Conservation (phyloP, 2,329 filamentous ascomycete species). For the Sarocladium kiliense region DNA sequence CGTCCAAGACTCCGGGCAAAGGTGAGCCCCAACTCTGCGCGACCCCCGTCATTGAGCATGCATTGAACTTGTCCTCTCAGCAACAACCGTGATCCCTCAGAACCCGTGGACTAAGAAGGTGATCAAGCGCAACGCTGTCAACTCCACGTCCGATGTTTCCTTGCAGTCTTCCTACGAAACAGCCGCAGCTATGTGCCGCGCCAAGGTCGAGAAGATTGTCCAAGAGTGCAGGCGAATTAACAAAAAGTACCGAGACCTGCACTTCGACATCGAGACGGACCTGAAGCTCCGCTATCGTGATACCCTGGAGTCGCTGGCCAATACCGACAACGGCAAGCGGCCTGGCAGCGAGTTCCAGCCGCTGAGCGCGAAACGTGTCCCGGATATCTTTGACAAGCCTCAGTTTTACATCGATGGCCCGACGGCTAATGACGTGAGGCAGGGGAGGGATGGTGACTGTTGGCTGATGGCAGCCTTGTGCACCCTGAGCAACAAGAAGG, state of each 20-base stretch:
- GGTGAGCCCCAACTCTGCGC: too few relatives aligned
- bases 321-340: conserved; percentile 18
- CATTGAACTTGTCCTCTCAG: too few relatives aligned
- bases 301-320: conserved; percentile 41
- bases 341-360: conserved; percentile 33
- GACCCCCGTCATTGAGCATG: too few relatives aligned
- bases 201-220: conserved; percentile 57
- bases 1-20: conserved; percentile 65
- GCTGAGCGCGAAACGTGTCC: conserved; percentile 61
- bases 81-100: conserved; percentile 64
- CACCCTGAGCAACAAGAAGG: conserved; percentile 68
- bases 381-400: conserved; percentile 71
- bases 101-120: conserved; percentile 60
- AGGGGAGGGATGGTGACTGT: conserved; percentile 75
- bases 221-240: conserved; percentile 69
- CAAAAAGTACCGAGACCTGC: conserved; percentile 79
- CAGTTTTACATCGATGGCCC: conserved; percentile 75
- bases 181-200: conserved; percentile 62
- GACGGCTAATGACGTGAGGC: conserved; percentile 70
- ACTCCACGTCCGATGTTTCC: conserved; percentile 45
- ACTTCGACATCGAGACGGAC: conserved; percentile 80
- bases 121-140: conserved; percentile 46
- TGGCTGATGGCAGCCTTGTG: conserved; percentile 81
- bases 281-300: conserved; percentile 54
- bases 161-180: conserved; percentile 67